These are phyloP conservation scores for Recurvomyces mirabilis DNA, from an alignment of 495 filamentous ascomycete species.

Conservation along the genomic window DNA sequence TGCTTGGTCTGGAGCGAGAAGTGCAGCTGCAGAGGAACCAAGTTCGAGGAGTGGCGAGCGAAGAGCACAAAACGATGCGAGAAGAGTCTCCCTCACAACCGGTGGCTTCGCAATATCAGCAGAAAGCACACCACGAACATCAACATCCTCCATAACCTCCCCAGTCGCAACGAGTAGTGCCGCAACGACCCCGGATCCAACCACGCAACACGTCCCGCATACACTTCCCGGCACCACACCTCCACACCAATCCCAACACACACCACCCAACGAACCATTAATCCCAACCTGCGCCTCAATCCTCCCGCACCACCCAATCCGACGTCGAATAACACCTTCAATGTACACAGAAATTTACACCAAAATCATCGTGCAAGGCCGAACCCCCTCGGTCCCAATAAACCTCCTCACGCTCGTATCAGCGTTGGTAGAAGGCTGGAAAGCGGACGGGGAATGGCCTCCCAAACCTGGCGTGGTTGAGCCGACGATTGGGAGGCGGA, in stretches of 20 bases:
- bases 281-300: constrained; percentile 46
- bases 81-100: too few species aligned
- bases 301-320: constrained; percentile 55
- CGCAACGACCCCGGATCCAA: constrained; percentile 8
- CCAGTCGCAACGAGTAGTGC: not conserved
- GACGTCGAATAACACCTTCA: constrained; percentile 56
- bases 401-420: constrained; percentile 70
- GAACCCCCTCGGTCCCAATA: constrained; percentile 74
- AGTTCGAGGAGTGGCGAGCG: not conserved
- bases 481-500: constrained; percentile 21
- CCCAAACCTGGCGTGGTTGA: constrained; percentile 41
- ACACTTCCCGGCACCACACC: constrained; percentile 38
- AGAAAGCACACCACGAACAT: constrained; percentile 11
- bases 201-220: not conserved
- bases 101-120: too few species aligned
- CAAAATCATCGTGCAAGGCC: constrained; percentile 66
- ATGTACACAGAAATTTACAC: constrained; percentile 77
- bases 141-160: constrained; percentile 4
- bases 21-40: not conserved
- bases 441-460: constrained; percentile 89
- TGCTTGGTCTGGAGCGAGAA: constrained; percentile 70
- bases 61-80: too few species aligned
- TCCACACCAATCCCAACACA: constrained; percentile 27
- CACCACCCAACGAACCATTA: constrained; percentile 22
- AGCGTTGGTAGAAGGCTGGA: constrained; percentile 86